phyloP scores from a whole-genome alignment of 1,139 yeast genomes.

The Cylindricascospora bacillispora region DNA sequence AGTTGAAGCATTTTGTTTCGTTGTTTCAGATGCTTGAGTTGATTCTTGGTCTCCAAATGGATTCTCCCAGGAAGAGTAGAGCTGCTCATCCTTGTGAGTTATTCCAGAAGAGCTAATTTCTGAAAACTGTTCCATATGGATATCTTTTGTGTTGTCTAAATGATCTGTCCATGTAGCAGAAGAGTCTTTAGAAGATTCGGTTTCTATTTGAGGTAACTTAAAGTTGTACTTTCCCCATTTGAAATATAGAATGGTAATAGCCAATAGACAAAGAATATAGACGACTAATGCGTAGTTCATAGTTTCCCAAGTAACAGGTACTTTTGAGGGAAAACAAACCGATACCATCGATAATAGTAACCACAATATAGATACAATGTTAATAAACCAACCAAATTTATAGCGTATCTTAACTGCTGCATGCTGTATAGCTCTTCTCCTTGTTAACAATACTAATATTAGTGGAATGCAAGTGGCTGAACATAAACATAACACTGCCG shows the following conservation, averaged over 20 bases:
- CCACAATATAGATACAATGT: conserved; percentile 50
- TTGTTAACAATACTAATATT: conserved; percentile 45
- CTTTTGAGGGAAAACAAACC: conserved; percentile 62
- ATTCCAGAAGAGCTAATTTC: too few relatives aligned
- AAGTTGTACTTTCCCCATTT: conserved; percentile 51
- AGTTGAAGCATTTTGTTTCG: too few relatives aligned
- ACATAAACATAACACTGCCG: conserved; percentile 69
- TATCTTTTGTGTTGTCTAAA: too few relatives aligned
- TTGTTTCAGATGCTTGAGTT: too few relatives aligned
- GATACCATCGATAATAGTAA: conserved; percentile 45
- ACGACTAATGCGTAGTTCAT: conserved; percentile 73
- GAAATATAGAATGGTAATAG: conserved; percentile 40
- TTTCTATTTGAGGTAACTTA: conserved; percentile 52
- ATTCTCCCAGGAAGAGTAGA: too few relatives aligned
- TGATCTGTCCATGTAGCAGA: too few relatives aligned
- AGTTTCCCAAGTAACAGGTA: conserved; percentile 45
- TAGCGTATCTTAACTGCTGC: conserved; percentile 57
- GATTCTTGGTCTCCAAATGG: too few relatives aligned
- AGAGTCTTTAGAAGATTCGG: too few relatives aligned
- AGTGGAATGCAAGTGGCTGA: conserved; percentile 73
- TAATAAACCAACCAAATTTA: conserved; percentile 50
- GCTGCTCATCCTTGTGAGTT: too few relatives aligned
- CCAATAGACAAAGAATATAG: conserved; percentile 34
- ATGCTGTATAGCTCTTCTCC: conserved; percentile 51
- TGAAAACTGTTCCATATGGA: too few relatives aligned